Evolutionary conservation across 2,329 filamentous ascomycete species (phyloP).

Genomic region (Ophiostoma triangulosporum): DNA sequence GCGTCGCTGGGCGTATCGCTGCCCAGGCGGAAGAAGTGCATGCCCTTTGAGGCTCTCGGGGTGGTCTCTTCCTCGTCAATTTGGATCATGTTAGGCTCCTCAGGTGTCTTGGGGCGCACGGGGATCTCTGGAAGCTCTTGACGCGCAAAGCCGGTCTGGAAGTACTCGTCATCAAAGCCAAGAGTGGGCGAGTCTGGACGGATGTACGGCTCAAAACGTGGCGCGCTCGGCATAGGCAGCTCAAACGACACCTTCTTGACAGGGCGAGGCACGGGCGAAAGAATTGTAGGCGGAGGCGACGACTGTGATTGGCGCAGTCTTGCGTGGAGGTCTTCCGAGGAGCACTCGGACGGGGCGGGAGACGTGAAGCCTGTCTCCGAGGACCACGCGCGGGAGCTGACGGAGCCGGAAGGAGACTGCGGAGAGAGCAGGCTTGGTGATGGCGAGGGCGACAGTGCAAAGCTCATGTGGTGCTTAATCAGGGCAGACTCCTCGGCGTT

Average conservation of each 20-base stretch:
- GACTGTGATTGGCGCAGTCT: constrained; percentile 11
- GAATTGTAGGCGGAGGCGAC: not conserved
- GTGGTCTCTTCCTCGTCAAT: constrained; percentile 9
- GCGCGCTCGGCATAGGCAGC: constrained; percentile 20
- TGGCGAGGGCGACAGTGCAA: constrained; percentile 19
- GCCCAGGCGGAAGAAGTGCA: not conserved
- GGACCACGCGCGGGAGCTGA: constrained; percentile 29
- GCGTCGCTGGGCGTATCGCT: not conserved
- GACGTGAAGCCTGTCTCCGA: constrained; percentile 33
- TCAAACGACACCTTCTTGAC: constrained; percentile 33
- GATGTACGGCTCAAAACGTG: constrained; percentile 32
- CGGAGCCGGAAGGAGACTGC: constrained; percentile 33
- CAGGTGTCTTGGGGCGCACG: constrained; percentile 8
- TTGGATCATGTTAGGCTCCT: constrained; percentile 11
- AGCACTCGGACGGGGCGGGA: constrained; percentile 30
- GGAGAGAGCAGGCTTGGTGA: constrained; percentile 30
- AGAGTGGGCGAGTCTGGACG: constrained; percentile 48
- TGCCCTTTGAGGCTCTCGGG: constrained; percentile 6
- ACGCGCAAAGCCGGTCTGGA: constrained; percentile 15
- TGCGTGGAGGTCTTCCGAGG: constrained; percentile 21
- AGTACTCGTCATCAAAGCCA: constrained; percentile 35
- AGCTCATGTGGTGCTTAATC: constrained; percentile 21
- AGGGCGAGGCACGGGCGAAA: not conserved
- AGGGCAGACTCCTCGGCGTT: constrained; percentile 29
- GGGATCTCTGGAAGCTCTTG: constrained; percentile 19